A percentile compares a stretch with the other conserved stretches of the same genome.
Evolutionary conservation across 1,284 basidiomycete species (phyloP).

Genomic region (Cerrena zonata): DNA sequence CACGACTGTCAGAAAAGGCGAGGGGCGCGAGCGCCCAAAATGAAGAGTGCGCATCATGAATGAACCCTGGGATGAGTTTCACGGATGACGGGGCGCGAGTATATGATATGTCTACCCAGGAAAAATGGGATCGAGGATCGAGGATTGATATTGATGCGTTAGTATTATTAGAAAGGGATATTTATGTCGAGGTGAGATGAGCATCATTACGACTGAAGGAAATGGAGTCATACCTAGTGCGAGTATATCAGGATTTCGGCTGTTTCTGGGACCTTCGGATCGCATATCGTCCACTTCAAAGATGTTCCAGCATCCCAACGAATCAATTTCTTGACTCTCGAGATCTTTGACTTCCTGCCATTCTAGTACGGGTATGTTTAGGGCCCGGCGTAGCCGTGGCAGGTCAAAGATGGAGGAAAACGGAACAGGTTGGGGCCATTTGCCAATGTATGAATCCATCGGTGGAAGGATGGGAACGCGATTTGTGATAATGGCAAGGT

Average conservation of each 20-base stretch:
- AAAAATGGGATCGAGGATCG: background rate
- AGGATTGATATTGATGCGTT: background rate
- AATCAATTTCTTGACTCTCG: constrained; percentile 34
- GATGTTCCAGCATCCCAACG: constrained; percentile 64
- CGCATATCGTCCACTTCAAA: constrained; percentile 40
- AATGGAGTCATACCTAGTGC: constrained; percentile 52
- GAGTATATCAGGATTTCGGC: constrained; percentile 35
- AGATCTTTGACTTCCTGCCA: constrained; percentile 34
- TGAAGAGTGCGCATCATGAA: constrained; percentile 34
- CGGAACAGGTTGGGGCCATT: constrained; percentile 23
- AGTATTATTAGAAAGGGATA: background rate
- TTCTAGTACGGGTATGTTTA: constrained; percentile 30
- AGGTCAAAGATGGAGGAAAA: constrained; percentile 38
- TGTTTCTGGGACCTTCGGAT: constrained; percentile 41
- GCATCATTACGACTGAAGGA: background rate
- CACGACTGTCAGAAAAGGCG: constrained; percentile 32
- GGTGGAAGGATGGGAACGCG: constrained; percentile 57
- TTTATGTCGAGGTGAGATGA: no score
- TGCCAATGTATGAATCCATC: constrained; percentile 55
- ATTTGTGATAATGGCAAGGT: constrained; percentile 53
- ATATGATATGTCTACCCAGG: constrained; percentile 38
- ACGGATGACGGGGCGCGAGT: constrained; percentile 38
- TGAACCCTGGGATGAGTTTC: constrained; percentile 30
- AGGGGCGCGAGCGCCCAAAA: constrained; percentile 39
- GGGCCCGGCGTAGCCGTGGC: constrained; percentile 30